A percentile compares a stretch with the other conserved stretches of the same genome.
phyloP scores from a whole-genome alignment of 495 filamentous ascomycete species.

The Podospora sp. region DNA sequence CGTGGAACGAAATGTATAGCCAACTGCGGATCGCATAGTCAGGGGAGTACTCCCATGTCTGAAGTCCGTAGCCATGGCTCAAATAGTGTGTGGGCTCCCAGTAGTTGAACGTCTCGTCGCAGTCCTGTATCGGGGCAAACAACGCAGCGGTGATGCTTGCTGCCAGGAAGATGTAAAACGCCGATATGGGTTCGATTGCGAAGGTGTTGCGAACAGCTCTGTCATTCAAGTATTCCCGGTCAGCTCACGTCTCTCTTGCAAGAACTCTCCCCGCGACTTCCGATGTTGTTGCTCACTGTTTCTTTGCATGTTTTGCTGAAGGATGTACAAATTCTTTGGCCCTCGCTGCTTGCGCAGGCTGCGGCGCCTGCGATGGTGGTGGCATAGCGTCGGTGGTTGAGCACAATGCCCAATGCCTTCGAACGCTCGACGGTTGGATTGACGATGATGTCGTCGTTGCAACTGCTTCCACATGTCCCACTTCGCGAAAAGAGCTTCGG shows the following conservation, averaged over 20 bases:
- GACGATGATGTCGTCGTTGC: background rate
- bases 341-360: slow-evolving; percentile 16
- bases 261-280: background rate
- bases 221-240: slow-evolving; percentile 18
- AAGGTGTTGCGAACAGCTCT: slow-evolving; percentile 60
- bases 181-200: slow-evolving; percentile 68
- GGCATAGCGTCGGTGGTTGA: slow-evolving; percentile 24
- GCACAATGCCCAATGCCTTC: background rate
- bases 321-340: slow-evolving; percentile 46
- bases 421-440: background rate
- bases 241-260: background rate
- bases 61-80: slow-evolving; percentile 85
- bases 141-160: slow-evolving; percentile 77
- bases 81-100: slow-evolving; percentile 99
- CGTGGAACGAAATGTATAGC: slow-evolving; percentile 89
- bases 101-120: slow-evolving; percentile 99
- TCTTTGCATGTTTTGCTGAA: slow-evolving; percentile 48
- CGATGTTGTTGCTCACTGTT: slow-evolving; percentile 37
- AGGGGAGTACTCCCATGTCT: slow-evolving; percentile 99
- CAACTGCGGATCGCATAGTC: slow-evolving; percentile 95
- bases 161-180: slow-evolving; percentile 75
- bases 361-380: slow-evolving; percentile 26
- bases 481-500: background rate
- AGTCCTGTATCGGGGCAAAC: slow-evolving; percentile 93
- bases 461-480: background rate